Conservation (phyloP, 495 filamentous ascomycete genomes). For the Penicillium verhagenii region DNA sequence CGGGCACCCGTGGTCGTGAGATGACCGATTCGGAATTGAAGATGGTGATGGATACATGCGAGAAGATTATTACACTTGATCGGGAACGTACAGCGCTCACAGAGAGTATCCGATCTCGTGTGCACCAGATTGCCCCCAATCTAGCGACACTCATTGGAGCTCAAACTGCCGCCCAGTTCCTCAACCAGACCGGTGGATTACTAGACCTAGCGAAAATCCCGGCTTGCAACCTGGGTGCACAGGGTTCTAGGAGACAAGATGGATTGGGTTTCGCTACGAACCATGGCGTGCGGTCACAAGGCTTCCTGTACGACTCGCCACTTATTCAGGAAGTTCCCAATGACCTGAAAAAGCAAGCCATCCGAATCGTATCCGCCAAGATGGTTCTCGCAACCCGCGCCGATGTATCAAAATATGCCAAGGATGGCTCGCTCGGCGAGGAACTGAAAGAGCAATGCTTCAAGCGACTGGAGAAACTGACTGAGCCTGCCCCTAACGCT, state of each 20-base stretch:
- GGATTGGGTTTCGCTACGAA: constrained; percentile 91
- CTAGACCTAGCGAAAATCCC: constrained; percentile 88
- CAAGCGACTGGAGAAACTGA: constrained; percentile 88
- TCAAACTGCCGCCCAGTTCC: constrained; percentile 91
- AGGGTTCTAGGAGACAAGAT: constrained; percentile 83
- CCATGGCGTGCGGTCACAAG: constrained; percentile 85
- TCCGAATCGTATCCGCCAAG: constrained; percentile 93
- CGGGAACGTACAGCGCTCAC: constrained; percentile 84
- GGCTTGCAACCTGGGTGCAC: constrained; percentile 84
- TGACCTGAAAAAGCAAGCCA: constrained; percentile 89
- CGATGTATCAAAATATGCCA: constrained; percentile 79
- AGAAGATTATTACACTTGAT: constrained; percentile 84
- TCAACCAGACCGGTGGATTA: constrained; percentile 89
- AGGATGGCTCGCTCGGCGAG: constrained; percentile 80
- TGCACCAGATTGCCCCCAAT: constrained; percentile 95
- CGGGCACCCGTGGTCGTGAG: constrained; percentile 76
- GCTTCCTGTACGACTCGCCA: constrained; percentile 88
- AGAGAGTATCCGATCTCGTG: constrained; percentile 94
- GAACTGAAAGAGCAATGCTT: constrained; percentile 81
- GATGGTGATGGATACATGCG: constrained; percentile 72
- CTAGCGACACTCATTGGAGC: constrained; percentile 90
- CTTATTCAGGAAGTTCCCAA: constrained; percentile 79
- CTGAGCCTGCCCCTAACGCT: constrained; percentile 89
- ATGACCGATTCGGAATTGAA: constrained; percentile 74
- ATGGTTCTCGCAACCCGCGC: constrained; percentile 87